phyloP scores from a whole-genome alignment of 176 grass and related monocot genomes.

The Phyllostachys edulis region DNA sequence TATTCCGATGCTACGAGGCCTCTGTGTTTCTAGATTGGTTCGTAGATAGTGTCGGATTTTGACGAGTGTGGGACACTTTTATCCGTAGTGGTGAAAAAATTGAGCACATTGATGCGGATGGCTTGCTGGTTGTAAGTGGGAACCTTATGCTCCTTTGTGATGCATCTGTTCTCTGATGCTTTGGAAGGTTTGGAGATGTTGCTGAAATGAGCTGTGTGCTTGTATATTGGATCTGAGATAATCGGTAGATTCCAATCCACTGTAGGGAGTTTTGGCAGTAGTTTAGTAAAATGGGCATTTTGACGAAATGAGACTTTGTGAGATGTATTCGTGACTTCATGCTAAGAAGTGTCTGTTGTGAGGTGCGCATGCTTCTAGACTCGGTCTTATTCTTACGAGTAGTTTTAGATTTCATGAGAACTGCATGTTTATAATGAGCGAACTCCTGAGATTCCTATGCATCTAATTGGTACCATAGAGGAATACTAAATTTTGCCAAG shows the following conservation, averaged over 20 bases:
- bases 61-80: neutral
- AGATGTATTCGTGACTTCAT: neutral
- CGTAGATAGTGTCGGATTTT: neutral
- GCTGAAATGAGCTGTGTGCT: neutral
- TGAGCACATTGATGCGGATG: neutral
- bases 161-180: neutral
- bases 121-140: constrained; percentile 7
- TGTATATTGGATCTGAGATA: constrained; percentile 5
- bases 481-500: neutral
- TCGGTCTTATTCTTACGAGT: neutral
- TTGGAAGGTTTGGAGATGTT: neutral
- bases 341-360: neutral
- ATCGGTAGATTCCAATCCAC: neutral
- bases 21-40: neutral
- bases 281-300: neutral
- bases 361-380: neutral
- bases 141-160: neutral
- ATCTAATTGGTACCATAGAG: neutral
- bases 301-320: neutral
- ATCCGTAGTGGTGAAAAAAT: neutral
- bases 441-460: neutral
- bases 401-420: neutral
- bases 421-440: neutral
- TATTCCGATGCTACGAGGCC: neutral
- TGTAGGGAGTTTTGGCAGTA: neutral